A percentile compares a stretch with the other conserved stretches of the same genome.
These are phyloP conservation scores for Fusarium transvaalense DNA, from an alignment of 2,329 filamentous ascomycete species.

Conservation along the genomic window DNA sequence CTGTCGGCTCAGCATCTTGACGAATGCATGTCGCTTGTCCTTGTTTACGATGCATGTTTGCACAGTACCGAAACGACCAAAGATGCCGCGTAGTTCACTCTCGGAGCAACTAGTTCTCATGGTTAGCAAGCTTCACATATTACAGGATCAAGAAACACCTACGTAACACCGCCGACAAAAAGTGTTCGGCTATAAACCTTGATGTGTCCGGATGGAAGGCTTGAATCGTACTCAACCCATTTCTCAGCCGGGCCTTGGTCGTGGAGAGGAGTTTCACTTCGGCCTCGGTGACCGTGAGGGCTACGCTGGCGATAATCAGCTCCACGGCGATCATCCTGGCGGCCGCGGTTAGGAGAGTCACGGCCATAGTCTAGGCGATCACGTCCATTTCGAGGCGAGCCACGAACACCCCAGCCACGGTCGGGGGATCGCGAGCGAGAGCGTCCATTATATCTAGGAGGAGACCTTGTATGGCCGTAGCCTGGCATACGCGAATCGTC, in stretches of 20 bases:
- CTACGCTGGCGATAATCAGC: slow-evolving; percentile 90
- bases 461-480: slow-evolving; percentile 72
- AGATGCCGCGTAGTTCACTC: slow-evolving; percentile 82
- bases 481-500: slow-evolving; percentile 68
- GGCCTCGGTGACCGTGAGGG: slow-evolving; percentile 76
- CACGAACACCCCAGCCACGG: slow-evolving; percentile 76
- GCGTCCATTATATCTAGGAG: slow-evolving; percentile 68
- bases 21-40: slow-evolving; percentile 97
- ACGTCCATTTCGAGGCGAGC: slow-evolving; percentile 71
- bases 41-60: slow-evolving; percentile 99
- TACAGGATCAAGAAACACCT: slow-evolving; percentile 57
- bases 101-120: slow-evolving; percentile 73
- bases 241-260: slow-evolving; percentile 63
- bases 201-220: slow-evolving; percentile 80
- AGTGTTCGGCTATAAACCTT: slow-evolving; percentile 95
- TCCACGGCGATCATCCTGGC: slow-evolving; percentile 68
- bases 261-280: slow-evolving; percentile 69
- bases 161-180: slow-evolving; percentile 95
- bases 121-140: slow-evolving; percentile 45
- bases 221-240: slow-evolving; percentile 83
- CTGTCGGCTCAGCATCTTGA: slow-evolving; percentile 94
- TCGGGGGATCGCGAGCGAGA: slow-evolving; percentile 86
- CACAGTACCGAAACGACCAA: slow-evolving; percentile 84
- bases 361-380: slow-evolving; percentile 81
- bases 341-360: slow-evolving; percentile 72